Conservation (phyloP, 495 filamentous ascomycete genomes). For the Penicillium angulare region DNA sequence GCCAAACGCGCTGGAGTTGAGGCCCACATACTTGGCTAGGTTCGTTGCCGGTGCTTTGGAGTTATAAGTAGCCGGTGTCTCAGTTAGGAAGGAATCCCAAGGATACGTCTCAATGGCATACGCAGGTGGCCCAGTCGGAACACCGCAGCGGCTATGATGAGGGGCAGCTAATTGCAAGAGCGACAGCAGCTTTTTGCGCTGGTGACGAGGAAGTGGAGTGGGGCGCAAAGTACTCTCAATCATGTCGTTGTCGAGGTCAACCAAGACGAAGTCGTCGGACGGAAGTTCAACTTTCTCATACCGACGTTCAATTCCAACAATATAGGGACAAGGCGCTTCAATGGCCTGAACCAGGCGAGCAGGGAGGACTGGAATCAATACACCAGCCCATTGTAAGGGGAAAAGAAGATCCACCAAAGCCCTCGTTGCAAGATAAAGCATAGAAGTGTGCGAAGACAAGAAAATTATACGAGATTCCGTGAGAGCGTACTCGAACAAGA, state of each 20-base stretch:
- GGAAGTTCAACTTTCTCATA: constrained; percentile 91
- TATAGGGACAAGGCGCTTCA: constrained; percentile 95
- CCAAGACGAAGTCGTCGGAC: constrained; percentile 94
- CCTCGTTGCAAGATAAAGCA: constrained; percentile 89
- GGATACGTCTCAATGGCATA: constrained; percentile 93
- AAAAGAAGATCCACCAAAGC: constrained; percentile 83
- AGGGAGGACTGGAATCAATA: constrained; percentile 89
- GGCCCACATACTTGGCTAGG: constrained; percentile 77
- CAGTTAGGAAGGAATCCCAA: constrained; percentile 81
- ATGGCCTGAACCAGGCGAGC: constrained; percentile 83
- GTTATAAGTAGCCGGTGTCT: constrained; percentile 76
- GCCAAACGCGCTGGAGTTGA: constrained; percentile 86
- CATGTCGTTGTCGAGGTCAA: constrained; percentile 86
- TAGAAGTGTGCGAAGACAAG: constrained; percentile 89
- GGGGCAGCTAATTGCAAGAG: constrained; percentile 87
- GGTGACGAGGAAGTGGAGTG: constrained; percentile 76
- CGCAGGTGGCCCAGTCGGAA: constrained; percentile 82
- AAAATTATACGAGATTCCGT: constrained; percentile 95
- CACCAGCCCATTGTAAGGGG: constrained; percentile 86
- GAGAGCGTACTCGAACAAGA: constrained; percentile 89
- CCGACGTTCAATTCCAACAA: constrained; percentile 89
- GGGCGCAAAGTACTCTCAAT: constrained; percentile 80
- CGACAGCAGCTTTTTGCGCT: constrained; percentile 84
- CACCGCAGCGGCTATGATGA: constrained; percentile 83
- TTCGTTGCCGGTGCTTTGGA: constrained; percentile 66